phyloP scores from a whole-genome alignment of 768 basidiomycete species.

The Boletus rufocinnamomeus region DNA sequence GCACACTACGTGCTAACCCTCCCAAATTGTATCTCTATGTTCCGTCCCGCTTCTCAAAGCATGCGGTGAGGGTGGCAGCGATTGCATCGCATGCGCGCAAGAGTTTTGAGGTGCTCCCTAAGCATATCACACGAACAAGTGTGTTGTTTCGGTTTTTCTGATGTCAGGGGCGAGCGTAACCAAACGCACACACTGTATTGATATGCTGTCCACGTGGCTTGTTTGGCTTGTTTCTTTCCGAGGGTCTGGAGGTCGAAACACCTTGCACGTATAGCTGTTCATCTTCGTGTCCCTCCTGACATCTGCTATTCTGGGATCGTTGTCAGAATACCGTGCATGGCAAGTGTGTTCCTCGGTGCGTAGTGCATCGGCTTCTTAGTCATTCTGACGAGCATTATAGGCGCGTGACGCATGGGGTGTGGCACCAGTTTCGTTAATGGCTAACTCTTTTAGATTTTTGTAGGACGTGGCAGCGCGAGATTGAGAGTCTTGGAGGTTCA shows the following conservation, averaged over 20 bases:
- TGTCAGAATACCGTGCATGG: background rate
- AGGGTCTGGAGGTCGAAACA: background rate
- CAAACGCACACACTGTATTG: background rate
- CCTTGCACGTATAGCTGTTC: background rate
- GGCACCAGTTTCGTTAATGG: background rate
- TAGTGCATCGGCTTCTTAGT: background rate
- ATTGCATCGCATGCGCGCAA: background rate
- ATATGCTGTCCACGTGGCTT: background rate
- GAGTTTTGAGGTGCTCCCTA: background rate
- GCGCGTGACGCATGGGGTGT: background rate
- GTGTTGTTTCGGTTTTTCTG: background rate
- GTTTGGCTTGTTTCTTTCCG: background rate
- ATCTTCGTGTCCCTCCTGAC: background rate
- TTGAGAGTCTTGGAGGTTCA: background rate
- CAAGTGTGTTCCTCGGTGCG: background rate
- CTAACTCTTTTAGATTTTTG: background rate
- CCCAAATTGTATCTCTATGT: background rate
- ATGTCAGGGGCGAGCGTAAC: background rate
- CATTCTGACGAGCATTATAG: background rate
- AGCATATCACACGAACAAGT: background rate
- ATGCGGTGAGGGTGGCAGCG: background rate
- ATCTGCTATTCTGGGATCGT: background rate
- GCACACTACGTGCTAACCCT: background rate
- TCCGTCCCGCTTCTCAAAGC: background rate
- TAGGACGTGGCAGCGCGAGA: constrained; percentile 7